These are phyloP conservation scores for Argentina anserina DNA, from an alignment of 306 rosid genomes.

Conservation along the genomic window DNA sequence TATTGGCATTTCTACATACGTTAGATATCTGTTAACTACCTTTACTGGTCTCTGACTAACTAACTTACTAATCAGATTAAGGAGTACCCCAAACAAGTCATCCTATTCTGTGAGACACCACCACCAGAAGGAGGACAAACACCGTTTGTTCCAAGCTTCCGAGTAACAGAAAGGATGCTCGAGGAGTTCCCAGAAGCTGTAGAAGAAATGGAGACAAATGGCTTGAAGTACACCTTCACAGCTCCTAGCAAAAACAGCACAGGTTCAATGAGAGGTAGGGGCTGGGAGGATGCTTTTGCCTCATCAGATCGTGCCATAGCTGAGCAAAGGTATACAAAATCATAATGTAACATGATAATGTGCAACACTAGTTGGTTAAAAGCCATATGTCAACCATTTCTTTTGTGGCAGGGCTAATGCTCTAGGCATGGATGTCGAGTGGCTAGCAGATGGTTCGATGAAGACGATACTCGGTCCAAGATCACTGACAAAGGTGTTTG, in stretches of 20 bases:
- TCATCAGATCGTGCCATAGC: conserved; percentile 59
- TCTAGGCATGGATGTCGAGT: conserved; percentile 72
- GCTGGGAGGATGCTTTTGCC: conserved; percentile 72
- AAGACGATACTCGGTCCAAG: conserved; percentile 58
- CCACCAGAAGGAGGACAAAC: conserved; percentile 89
- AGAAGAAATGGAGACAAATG: conserved; percentile 53
- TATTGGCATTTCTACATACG: conserved; percentile 1
- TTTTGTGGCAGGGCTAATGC: conserved; percentile 49
- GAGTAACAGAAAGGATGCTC: conserved; percentile 58
- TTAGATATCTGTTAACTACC: neutral
- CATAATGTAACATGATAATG: neutral
- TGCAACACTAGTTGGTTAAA: neutral
- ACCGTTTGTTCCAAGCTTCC: conserved; percentile 78
- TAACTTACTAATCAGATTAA: conserved; percentile 42
- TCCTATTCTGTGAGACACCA: conserved; percentile 70
- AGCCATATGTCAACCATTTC: neutral
- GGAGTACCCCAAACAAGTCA: conserved; percentile 57
- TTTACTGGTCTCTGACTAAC: conserved; percentile 11
- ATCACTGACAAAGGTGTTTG: conserved; percentile 59
- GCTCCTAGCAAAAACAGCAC: conserved; percentile 50
- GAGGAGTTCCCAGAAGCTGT: conserved; percentile 71
- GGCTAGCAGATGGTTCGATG: conserved; percentile 58
- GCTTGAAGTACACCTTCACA: conserved; percentile 59
- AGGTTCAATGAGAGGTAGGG: conserved; percentile 82
- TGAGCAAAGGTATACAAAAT: conserved; percentile 45